Conservation (phyloP, 1,139 yeast species). For the Hemisphaericaspora lyxosophila region DNA sequence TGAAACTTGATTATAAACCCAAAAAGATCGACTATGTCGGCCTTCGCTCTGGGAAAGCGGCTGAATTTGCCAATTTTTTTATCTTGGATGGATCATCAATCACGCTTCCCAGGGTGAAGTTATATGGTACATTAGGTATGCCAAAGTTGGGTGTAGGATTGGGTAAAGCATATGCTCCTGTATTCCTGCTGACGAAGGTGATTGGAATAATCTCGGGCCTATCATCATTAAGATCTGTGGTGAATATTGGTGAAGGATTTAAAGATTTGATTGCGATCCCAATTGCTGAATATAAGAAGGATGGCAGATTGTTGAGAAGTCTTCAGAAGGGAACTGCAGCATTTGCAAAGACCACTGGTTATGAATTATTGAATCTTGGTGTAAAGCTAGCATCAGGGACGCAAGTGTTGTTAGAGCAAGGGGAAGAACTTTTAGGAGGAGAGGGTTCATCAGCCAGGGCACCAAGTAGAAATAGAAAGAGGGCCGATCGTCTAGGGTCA, state of each 20-base stretch:
- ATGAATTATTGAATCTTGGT: conserved; percentile 78
- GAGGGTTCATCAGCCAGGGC: conserved; percentile 51
- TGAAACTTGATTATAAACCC: conserved; percentile 89
- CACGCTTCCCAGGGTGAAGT: conserved; percentile 55
- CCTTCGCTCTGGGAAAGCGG: conserved; percentile 78
- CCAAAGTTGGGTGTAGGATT: conserved; percentile 55
- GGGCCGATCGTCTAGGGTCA: conserved; percentile 4
- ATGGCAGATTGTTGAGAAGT: conserved; percentile 68
- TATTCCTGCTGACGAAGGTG: conserved; percentile 74
- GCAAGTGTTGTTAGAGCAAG: conserved; percentile 74
- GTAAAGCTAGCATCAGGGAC: conserved; percentile 89
- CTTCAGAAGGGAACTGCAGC: conserved; percentile 73
- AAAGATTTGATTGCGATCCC: conserved; percentile 75
- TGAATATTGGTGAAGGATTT: conserved; percentile 76
- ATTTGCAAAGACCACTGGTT: conserved; percentile 80
- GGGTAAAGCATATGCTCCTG: conserved; percentile 80
- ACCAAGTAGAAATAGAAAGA: conserved; percentile 10
- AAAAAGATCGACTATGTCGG: conserved; percentile 84
- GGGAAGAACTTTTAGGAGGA: conserved; percentile 77
- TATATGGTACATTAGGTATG: conserved; percentile 79
- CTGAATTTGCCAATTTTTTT: conserved; percentile 85
- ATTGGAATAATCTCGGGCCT: conserved; percentile 80
- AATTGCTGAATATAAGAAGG: conserved; percentile 67
- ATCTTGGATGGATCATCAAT: conserved; percentile 83
- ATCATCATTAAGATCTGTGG: conserved; percentile 76